Evolutionary conservation across 2,329 filamentous ascomycete genomes (phyloP), one percentile per base, ranked within the genome.

Genomic region (Pseudogymnoascus verrucosus): DNA sequence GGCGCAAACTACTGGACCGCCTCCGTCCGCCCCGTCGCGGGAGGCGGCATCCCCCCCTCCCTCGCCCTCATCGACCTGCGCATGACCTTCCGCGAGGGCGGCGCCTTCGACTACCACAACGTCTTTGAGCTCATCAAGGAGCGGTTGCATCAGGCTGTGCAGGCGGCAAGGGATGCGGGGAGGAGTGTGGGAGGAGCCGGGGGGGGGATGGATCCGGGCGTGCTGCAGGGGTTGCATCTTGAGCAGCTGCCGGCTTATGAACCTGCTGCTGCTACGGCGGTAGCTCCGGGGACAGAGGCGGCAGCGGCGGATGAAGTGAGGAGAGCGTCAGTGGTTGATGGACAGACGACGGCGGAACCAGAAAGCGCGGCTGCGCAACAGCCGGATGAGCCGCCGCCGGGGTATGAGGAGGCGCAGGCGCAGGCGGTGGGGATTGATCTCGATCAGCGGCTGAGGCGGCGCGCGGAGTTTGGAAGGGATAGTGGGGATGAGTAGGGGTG

Each of bases 211-310:
- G 74, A 74, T 21, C 78, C 76, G n/a, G 78, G 86, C 28, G 79
- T 87, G 67, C 75, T 86, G 64, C 76, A 86, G 31, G 83, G 83
- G 61, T 85, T 95, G 47, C 87, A 95, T 71, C 80, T 96, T 63
- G 93, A 98, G 68, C 89, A 96, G 67, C 78, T 98, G 62, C 95
- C 93, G 7, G 90, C 90, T 26, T 98, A 98, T 73, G 89, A 93
- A 72, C 87, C 86, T 31, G 79, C 66, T 19, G 66, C 26, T 28
- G 79, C 66, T 19, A 66, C 26, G 3, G 6, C 66, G 34, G 69
- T 70, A 36, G 68, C 68, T 16, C 62, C 64, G 44, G 64, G 47
- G 60, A 67, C 60, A 63, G 65, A 57, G 61, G 70, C n/a, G 65
- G 62, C 21, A 21, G 21, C 21, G 21, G 21, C 8, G 60, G n/a